Base-by-base conservation (phyloP, 495 filamentous ascomycete genomes). In the Chaetomidium leptoderma region DNA sequence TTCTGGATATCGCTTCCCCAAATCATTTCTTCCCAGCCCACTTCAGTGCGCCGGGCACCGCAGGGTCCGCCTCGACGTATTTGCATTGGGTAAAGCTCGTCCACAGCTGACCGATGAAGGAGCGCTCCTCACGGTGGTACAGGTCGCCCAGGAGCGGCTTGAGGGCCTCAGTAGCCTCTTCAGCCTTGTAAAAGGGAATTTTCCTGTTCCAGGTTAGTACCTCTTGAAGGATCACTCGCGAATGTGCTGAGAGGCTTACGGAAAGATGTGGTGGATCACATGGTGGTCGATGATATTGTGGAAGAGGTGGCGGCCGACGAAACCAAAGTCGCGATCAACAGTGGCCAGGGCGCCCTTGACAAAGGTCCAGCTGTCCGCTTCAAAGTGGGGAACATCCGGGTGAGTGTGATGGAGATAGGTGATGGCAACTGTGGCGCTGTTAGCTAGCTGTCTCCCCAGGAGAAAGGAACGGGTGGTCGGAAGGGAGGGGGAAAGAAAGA, bases 351-450 rank as follows among this genome's bases (percentile, higher is more conserved):
- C 90, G 35, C 91, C 91, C 70, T 89, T 89, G 61, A 88, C 83
- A 70, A 86, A 96, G 65, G 85, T 92, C 91, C 90, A 95, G 59
- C 83, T 74, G 29, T 85, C 77, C 49, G 80, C 78, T 13, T 81
- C 79, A 71, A 92, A 95, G 78, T 95, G 89, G 32, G 86, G 88
- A 39, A 95, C 81, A 2, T 83, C 77, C 4, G 86, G 87, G 71
- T 96, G 88, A 55, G 88, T 93, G 77, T 96, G 90, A 68, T 96
- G 90, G 42, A 96, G 85, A 74, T 86, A 96, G 58, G 90, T 96
- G 70, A 91, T 89, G 62, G 86, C 85, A 50, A 90, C 87, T 86
- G 55, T 6, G n/a, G 13, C 16, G 13, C n/a, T 9, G n/a, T 47
- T 47, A 47, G 53, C 21, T 47, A 14, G 17, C 29, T 27, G 10